Evolutionary conservation across 139 green algal species (phyloP).

Genomic region (Haematococcus sp.): DNA sequence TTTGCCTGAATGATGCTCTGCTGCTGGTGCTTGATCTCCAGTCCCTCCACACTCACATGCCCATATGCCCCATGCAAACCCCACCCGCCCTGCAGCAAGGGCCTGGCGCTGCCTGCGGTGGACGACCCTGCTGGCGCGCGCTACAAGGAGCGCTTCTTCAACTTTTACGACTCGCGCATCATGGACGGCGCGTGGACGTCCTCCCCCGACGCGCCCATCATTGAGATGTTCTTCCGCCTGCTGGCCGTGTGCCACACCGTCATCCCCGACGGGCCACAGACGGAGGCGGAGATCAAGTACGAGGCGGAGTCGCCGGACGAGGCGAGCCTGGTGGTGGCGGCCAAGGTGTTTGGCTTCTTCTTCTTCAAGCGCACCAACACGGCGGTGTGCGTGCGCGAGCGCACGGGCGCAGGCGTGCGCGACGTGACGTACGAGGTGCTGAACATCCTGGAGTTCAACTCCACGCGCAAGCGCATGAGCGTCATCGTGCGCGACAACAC

Average conservation of each 20-base stretch:
- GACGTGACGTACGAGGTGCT: conserved; percentile 56
- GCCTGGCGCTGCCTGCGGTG: conserved; percentile 18
- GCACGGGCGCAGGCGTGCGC: conserved; percentile 30
- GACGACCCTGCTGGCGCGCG: conserved; percentile 8
- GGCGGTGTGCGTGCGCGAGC: conserved; percentile 34
- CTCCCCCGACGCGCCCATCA: conserved; percentile 7
- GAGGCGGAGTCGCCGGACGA: conserved; percentile 87
- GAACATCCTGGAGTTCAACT: conserved; percentile 95
- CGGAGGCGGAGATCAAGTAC: conserved; percentile 47
- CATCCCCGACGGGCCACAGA: conserved; percentile 13
- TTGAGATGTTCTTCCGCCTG: conserved; percentile 70
- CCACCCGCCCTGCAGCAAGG: conserved; percentile 20
- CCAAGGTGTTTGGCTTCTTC: conserved; percentile 74
- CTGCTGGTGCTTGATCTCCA: too few relatives aligned
- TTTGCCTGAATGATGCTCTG: too few relatives aligned
- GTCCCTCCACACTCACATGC: too few relatives aligned
- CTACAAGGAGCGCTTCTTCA: too few relatives aligned
- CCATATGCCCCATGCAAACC: too few relatives aligned
- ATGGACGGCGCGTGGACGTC: conserved; percentile 66
- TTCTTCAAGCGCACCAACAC: conserved; percentile 61
- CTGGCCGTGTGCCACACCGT: conserved; percentile 79
- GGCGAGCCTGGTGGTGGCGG: conserved; percentile 72
- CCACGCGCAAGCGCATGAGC: conserved; percentile 78
- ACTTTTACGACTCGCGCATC: too few relatives aligned
- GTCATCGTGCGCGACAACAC: conserved; percentile 70